Base-by-base conservation (phyloP, 345 rosid genomes). In the Turnera subulata region DNA sequence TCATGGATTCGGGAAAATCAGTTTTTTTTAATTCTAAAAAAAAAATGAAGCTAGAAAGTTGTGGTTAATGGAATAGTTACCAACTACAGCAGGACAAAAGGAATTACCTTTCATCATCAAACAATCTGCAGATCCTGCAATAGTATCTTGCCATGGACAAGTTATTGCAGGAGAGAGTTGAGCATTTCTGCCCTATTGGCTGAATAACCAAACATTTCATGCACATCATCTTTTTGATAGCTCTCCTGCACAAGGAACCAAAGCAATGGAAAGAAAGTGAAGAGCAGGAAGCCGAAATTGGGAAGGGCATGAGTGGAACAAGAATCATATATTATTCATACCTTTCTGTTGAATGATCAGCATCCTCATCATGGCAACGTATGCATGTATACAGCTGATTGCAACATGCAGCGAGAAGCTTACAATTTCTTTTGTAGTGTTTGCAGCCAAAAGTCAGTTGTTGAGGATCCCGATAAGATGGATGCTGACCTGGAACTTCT, bases 291-390 rank as follows among this genome's bases (percentile, higher is more conserved):
- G n/a, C n/a, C n/a, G n/a, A 47, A 53, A 37, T 59, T 45, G 24
- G 6, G 26, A 21, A 57, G 58, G 47, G 1, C 23, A 50, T 53
- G 51, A 35, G 2, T 29, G 13, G 1, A 60, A 57, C 56, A 2
- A 42, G 45, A 39, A 25, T 40, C 44, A 16, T 15, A 42, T 14
- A 1, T 55, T 22, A 56, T 44, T 25, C 62, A 52, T 75, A 91
- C 97, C 95, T 87, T 53, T 87, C 87, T 56, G 79, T 38, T 45
- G 58, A 57, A 72, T 91, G 97, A 75, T 83, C 95, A 58, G 75
- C 70, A 44, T 66, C 75, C 72, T 90, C 97, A 69, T 90, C 86
- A 49, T 90, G 97, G 77, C 97, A 90, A 40, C 78, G 83, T 67
- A 84, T 76, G 73, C 96, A 91, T 2, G 89, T 59, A 62, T 70